phyloP scores from a whole-genome alignment of 2,329 filamentous ascomycete species.

The Aspergillus melleus region DNA sequence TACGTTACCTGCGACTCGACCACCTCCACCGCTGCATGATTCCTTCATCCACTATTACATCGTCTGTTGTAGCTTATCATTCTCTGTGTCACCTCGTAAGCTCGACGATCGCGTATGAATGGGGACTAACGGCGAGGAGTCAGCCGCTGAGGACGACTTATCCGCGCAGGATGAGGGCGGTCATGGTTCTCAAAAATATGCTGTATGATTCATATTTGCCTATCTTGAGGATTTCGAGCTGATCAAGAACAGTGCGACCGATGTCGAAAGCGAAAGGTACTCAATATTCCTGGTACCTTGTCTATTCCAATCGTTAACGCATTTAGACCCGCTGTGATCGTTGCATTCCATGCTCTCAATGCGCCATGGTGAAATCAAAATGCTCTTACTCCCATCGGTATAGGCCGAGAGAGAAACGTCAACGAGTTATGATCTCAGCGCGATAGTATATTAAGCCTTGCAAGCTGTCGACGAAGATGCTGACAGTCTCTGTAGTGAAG shows the following conservation, averaged over 20 bases:
- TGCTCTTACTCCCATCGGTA: background rate
- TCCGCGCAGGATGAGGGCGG: background rate
- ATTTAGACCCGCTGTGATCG: background rate
- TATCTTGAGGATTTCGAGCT: background rate
- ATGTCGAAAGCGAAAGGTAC: background rate
- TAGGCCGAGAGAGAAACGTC: background rate
- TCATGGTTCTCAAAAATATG: background rate
- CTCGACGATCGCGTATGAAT: background rate
- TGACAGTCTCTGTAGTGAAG: background rate
- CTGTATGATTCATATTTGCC: background rate
- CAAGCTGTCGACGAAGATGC: background rate
- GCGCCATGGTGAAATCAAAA: background rate
- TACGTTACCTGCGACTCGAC: too few relatives aligned
- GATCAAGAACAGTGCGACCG: background rate
- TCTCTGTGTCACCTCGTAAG: too few relatives aligned
- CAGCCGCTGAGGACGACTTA: background rate
- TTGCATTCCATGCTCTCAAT: background rate
- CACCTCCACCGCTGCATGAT: background rate
- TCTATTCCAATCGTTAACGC: background rate
- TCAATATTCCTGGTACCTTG: background rate
- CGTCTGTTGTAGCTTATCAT: too few relatives aligned
- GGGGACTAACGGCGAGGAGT: background rate
- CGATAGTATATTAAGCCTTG: background rate
- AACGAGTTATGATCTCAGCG: background rate
- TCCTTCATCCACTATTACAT: background rate